Evolutionary conservation across 352 stramenopile species (phyloP), one percentile per base, ranked within the genome.

Genomic region (Phytophthora macrochlamydospora): DNA sequence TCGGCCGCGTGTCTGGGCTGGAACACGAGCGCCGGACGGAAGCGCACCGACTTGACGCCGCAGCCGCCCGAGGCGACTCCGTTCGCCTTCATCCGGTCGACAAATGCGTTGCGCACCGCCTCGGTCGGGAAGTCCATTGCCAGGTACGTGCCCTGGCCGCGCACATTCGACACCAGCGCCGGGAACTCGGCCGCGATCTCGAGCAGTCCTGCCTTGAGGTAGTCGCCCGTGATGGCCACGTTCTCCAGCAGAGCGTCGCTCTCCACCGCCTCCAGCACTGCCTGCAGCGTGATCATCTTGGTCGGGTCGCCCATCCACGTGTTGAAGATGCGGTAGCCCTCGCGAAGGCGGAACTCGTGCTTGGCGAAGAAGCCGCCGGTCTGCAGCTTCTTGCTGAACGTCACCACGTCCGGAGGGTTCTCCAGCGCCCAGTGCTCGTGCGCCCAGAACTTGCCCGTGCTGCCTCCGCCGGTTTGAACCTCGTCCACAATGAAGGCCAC

Each of bases 321-420:
- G 75, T 95, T 95, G 71, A 95, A 95, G 44, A 93, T 93, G 43
- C 87, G 87, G 61, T 91, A 95, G 5, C 79, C 78, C 51, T 95
- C 85, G 31, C 60, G 64, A 9, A 90, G 58, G n/a, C 83, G 87
- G 56, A 93, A 91, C 51, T 91, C 77, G 24, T 79, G 52, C 73
- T 93, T 95, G 29, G 83, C 80, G 59, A 89, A 95, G 65, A 91
- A 95, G 9, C 87, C 87, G 43, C 85, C 87, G 4, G 84, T 93
- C 62, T 95, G 87, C 63, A 95, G 76, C 62, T 93, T 95, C 69
- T 95, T 95, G 53, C 82, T 92, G 58, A 95, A 95, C 7, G 87
- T 95, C 51, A 95, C 87, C 43, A 95, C 51, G 49, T 93, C 87
- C 4, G 87, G 87, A 12, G 87, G 82, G 62, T 91, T 89, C 32